Percentiles rank a stretch among this genome's conserved stretches.
Conservation (phyloP, 768 basidiomycete genomes). For the Naganishia friedmannii region DNA sequence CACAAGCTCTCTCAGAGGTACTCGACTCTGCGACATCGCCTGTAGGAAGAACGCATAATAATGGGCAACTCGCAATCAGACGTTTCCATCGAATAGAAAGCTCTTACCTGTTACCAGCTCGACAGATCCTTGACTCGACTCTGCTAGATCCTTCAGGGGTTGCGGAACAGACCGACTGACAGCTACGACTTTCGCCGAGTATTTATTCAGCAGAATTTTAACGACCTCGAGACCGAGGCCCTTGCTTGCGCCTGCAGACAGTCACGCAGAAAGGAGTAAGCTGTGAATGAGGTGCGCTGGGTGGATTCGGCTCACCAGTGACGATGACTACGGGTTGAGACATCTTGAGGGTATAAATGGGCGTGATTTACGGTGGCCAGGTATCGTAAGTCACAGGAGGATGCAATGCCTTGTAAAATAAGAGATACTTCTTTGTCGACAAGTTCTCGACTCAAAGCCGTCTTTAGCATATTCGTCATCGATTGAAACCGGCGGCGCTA, state of each 20-base stretch:
- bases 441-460: no score
- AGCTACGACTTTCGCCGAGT: constrained; percentile 68
- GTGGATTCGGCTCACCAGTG: background rate
- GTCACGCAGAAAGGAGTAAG: background rate
- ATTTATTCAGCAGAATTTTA: constrained; percentile 62
- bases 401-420: no score
- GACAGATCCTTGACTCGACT: constrained; percentile 54
- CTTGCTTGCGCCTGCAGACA: constrained; percentile 68
- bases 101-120: constrained; percentile 57
- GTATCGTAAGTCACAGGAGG: no score
- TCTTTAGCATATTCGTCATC: background rate
- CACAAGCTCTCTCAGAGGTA: constrained; percentile 57
- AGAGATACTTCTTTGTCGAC: no score
- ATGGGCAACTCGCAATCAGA: background rate
- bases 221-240: constrained; percentile 79
- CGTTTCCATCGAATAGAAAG: background rate
- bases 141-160: constrained; percentile 50
- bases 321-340: constrained; percentile 14
- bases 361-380: background rate
- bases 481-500: background rate
- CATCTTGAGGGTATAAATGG: background rate
- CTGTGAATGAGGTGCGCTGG: background rate
- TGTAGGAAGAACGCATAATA: background rate
- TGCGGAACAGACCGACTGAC: constrained; percentile 56
- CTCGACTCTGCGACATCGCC: constrained; percentile 61